Evolutionary conservation across 768 basidiomycete species (phyloP), one percentile per base, ranked within the genome.

Genomic region (Glaciozyma antarctica): DNA sequence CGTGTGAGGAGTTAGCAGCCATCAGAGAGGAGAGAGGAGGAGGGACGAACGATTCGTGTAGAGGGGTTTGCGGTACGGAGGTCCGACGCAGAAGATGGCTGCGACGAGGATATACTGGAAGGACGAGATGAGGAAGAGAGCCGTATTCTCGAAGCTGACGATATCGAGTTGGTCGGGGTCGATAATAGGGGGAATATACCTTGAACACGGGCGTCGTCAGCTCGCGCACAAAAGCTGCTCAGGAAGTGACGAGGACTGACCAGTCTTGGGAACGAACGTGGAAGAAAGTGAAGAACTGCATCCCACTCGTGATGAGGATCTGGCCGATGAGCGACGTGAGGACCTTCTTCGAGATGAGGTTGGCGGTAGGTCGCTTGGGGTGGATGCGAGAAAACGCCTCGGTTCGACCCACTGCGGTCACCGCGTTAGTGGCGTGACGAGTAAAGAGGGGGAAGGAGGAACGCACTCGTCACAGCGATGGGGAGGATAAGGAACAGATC

Each of bases 71-170:
- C 95, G 84, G 77, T 94, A 99, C 6, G 95, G 95, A 5, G 93
- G 93, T 0, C 95, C 95, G 70, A 98, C 95, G 75, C 90, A 94
- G 79, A 98, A 99, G 0, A 98, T 91, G 0, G 87, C 94, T 17
- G 94, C 95, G 12, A 95, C 89, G 57, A 98, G 80, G 73, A 98
- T 90, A 76, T 99, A 99, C 78, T 99, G 95, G 84, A 98, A 98
- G 67, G 91, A 95, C 15, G 95, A 97, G 52, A 97, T 80, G 69
- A 97, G 77, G 79, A 99, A 99, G 63, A 99, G 77, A 34, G 83
- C 84, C 8, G 95, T 85, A 75, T 99, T 97, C 76, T 98, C 95
- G 73, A 83, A 93, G 75, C 93, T 97, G 49, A 79, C 83, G 26
- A 90, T 86, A 64, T 90, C 83, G 52, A 98, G 80, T 71, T 89